These are phyloP conservation scores for Nicotiana obtusifolia DNA, from an alignment of 257 asterid genomes.

Conservation along the genomic window DNA sequence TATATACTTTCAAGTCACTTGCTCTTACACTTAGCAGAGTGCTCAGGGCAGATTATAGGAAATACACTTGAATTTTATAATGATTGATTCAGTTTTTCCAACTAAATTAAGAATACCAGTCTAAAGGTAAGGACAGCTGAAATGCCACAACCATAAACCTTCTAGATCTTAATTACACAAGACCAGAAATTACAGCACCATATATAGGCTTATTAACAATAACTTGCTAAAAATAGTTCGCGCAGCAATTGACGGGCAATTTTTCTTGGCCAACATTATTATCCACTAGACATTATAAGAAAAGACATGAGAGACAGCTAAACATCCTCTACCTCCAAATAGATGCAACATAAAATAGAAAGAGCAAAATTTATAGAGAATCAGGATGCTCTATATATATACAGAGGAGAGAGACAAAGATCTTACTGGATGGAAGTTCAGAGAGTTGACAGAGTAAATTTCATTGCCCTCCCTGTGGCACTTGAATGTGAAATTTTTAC, in stretches of 20 bases:
- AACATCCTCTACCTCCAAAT: background rate
- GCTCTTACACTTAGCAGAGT: background rate
- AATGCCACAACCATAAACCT: background rate
- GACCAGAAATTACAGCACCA: background rate
- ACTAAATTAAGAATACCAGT: background rate
- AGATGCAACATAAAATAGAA: background rate
- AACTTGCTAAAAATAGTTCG: background rate
- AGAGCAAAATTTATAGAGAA: background rate
- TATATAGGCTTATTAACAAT: background rate
- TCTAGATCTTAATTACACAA: background rate
- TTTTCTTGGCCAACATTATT: background rate
- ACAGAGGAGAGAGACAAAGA: background rate
- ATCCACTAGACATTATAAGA: background rate
- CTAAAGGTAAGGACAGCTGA: background rate
- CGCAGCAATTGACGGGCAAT: background rate
- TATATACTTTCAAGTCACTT: background rate
- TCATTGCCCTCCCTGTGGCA: constrained; percentile 94
- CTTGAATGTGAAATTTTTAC: constrained; percentile 93
- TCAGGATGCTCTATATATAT: background rate
- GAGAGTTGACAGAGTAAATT: constrained; percentile 82
- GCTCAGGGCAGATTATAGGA: too few species aligned
- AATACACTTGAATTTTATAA: too few species aligned
- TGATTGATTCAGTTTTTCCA: background rate
- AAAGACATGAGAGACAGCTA: background rate
- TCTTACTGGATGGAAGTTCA: constrained; percentile 95